Base-by-base conservation (phyloP, 768 basidiomycete species). In the Bullera alba region DNA sequence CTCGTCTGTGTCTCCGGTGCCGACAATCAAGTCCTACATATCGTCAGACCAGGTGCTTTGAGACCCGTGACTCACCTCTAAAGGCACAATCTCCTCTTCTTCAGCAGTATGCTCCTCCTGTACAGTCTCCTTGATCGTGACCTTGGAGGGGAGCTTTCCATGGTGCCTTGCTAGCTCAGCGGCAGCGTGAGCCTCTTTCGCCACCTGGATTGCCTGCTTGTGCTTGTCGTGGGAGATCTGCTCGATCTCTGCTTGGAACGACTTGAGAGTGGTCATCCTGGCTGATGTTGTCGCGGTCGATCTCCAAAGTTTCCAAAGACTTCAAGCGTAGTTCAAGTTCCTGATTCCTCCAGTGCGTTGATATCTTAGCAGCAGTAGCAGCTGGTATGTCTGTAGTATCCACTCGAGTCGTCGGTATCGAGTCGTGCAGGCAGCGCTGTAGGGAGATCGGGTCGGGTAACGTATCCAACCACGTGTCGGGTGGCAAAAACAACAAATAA, bases 211-310 rank as follows among this genome's bases (percentile, higher is more conserved):
- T 3, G 61, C 61, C 23, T 51, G 46, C 4, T 51, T 42, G 19
- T 63, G 54, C 42, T 60, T 59, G 30, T 59, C 56, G 15, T 56
- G 50, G 0, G 61, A 56, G 16, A 63, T 61, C 8, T 46, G 44
- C 17, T 63, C 65, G 38, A 70, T 67, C 57, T 71, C 68, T 7
- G 68, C 66, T 59, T 73, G 71, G 54, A 73, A 73, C 28, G 68
- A 56, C 44, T 58, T 62, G 16, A 73, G 57, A 1, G 69, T 64
- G 0, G 67, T 62, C 64, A 67, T 67, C 4, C 3, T 54, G 44
- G 2, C 27, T n/a, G n/a, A n/a, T n/a, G n/a, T n/a, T n/a, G n/a
- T n/a, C n/a, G n/a, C n/a, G n/a, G n/a, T n/a, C n/a, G n/a, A n/a
- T n/a, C n/a, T n/a, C n/a, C n/a, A n/a, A n/a, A n/a, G n/a, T n/a